phyloP scores from a whole-genome alignment of 2,329 filamentous ascomycete species.

The Lomentospora prolificans region DNA sequence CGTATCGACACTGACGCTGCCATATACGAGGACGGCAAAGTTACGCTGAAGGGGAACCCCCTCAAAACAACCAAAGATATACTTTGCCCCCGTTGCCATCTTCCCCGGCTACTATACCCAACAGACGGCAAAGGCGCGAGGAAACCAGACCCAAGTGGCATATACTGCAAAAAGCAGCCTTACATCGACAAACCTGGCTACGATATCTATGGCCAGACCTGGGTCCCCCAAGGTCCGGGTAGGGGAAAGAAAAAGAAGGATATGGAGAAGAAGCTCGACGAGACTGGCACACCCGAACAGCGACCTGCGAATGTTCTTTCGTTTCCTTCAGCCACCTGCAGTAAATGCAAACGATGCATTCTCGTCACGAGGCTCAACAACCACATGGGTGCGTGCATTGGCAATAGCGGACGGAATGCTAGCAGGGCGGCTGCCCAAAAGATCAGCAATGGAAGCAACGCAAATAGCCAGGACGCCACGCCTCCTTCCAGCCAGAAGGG shows the following conservation, averaged over 20 bases:
- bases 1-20: slow-evolving; percentile 58
- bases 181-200: slow-evolving; percentile 68
- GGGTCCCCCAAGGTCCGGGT: slow-evolving; percentile 60
- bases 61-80: slow-evolving; percentile 63
- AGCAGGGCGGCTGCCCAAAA: slow-evolving; percentile 53
- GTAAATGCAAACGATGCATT: slow-evolving; percentile 57
- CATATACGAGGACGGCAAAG: slow-evolving; percentile 58
- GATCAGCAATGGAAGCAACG: slow-evolving; percentile 45
- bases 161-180: slow-evolving; percentile 71
- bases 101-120: slow-evolving; percentile 63
- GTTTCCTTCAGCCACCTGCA: slow-evolving; percentile 56
- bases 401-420: slow-evolving; percentile 53
- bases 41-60: slow-evolving; percentile 61
- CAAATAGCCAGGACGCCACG: slow-evolving; percentile 42
- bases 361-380: slow-evolving; percentile 56
- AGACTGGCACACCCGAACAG: slow-evolving; percentile 37
- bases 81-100: slow-evolving; percentile 63
- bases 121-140: slow-evolving; percentile 58
- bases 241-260: slow-evolving; percentile 74
- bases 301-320: slow-evolving; percentile 52
- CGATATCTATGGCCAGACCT: slow-evolving; percentile 76
- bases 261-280: slow-evolving; percentile 50
- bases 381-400: slow-evolving; percentile 60
- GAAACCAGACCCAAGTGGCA: slow-evolving; percentile 54
- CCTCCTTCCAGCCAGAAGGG: slow-evolving; percentile 54